phyloP scores from a whole-genome alignment of 2,329 filamentous ascomycete species.

The Zymoseptoria crescenta region DNA sequence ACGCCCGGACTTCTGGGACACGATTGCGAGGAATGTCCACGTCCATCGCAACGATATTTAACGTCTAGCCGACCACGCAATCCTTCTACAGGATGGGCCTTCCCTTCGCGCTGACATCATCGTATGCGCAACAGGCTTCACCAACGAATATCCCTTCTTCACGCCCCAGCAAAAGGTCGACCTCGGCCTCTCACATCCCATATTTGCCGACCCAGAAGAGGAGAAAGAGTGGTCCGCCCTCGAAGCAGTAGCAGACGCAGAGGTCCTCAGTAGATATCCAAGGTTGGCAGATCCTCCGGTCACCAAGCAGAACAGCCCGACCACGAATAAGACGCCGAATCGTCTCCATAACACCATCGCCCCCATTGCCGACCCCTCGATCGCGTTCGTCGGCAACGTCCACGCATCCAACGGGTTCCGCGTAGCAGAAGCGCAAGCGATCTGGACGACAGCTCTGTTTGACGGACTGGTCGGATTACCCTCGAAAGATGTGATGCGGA shows the following conservation, averaged over 20 bases:
- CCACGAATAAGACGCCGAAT: slow-evolving; percentile 4
- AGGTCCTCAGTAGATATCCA: slow-evolving; percentile 2
- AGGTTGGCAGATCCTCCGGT: neutral
- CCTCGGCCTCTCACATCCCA: slow-evolving; percentile 4
- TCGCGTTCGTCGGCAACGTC: slow-evolving; percentile 24
- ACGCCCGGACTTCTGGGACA: slow-evolving; percentile 10
- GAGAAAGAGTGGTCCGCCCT: neutral
- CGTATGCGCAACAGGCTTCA: slow-evolving; percentile 14
- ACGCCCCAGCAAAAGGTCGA: neutral
- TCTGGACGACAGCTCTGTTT: slow-evolving; percentile 23
- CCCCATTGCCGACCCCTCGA: slow-evolving; percentile 19
- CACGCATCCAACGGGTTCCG: slow-evolving; percentile 23
- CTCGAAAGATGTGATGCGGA: neutral
- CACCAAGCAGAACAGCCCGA: neutral
- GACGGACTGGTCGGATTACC: slow-evolving; percentile 12
- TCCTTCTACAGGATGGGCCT: slow-evolving; percentile 7
- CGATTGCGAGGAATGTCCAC: slow-evolving; percentile 8
- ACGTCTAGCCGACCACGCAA: slow-evolving; percentile 1
- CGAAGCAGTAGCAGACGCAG: slow-evolving; percentile 5
- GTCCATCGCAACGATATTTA: slow-evolving; percentile 8
- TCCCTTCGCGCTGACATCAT: slow-evolving; percentile 8
- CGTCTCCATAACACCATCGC: slow-evolving; percentile 17
- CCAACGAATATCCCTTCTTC: slow-evolving; percentile 4
- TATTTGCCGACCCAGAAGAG: neutral
- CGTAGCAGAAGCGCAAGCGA: slow-evolving; percentile 23